A percentile compares a stretch with the other conserved stretches of the same genome.
These are phyloP conservation scores for Paraleonurus japonicus DNA, from an alignment of 257 asterid species.

Conservation along the genomic window DNA sequence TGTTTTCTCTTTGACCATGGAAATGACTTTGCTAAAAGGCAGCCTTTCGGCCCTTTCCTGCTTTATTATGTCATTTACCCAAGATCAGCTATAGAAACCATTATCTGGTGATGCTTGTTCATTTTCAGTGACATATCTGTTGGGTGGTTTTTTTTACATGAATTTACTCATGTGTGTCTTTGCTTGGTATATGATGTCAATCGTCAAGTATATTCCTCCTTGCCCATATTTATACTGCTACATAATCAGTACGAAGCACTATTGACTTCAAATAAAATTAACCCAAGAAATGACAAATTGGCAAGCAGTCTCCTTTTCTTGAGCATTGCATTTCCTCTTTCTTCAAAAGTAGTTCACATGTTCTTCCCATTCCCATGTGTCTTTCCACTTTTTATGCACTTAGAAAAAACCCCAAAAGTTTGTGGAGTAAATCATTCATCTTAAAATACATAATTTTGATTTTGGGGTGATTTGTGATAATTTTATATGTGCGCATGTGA, in stretches of 20 bases:
- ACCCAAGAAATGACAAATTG: not conserved
- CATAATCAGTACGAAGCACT: not conserved
- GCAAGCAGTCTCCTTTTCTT: not conserved
- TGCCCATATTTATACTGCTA: not conserved
- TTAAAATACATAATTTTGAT: not conserved
- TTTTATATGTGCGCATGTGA: not conserved
- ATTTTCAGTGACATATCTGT: not conserved
- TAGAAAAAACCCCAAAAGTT: not conserved
- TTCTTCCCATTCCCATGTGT: not conserved
- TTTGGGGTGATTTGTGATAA: not conserved
- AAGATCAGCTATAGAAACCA: not conserved
- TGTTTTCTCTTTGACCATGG: not conserved
- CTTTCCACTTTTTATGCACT: not conserved
- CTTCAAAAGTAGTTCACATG: not conserved
- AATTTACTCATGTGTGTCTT: not conserved
- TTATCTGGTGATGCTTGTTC: not conserved
- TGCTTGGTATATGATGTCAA: not conserved
- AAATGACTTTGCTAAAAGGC: not conserved
- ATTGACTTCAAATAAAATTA: not conserved
- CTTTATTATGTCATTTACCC: not conserved
- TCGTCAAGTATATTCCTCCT: not conserved
- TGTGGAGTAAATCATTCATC: not conserved
- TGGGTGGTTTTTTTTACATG: not conserved
- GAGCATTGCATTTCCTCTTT: constrained; percentile 8
- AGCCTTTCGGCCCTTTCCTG: not conserved